A percentile compares a stretch with the other conserved stretches of the same genome.
These are phyloP conservation scores for Gossypium trilobum DNA, from an alignment of 441 rosid genomes.

Conservation along the genomic window DNA sequence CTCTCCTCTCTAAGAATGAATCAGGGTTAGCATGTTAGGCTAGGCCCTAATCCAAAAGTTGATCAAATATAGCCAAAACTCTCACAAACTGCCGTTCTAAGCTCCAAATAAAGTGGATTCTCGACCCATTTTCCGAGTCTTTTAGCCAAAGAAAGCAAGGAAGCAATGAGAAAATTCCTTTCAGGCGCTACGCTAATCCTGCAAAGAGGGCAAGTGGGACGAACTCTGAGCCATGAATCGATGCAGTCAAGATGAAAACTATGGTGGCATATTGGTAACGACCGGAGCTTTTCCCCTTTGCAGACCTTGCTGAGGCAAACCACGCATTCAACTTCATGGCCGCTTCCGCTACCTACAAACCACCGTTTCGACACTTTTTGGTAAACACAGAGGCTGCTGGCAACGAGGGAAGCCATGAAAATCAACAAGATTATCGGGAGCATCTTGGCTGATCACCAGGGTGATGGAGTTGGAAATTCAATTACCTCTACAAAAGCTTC, in stretches of 20 bases:
- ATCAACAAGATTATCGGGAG: background rate
- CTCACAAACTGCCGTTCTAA: conserved; percentile 7
- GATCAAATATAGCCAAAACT: background rate
- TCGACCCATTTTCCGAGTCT: conserved; percentile 5
- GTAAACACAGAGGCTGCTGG: background rate
- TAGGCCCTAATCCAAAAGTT: background rate
- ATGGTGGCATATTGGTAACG: conserved; percentile 21
- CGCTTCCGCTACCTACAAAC: background rate
- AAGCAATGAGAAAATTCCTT: background rate
- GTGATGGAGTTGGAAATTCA: background rate
- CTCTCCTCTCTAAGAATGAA: background rate
- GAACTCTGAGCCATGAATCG: conserved; percentile 29
- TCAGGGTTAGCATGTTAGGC: background rate
- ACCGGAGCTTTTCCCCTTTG: conserved; percentile 13
- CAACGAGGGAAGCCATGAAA: background rate
- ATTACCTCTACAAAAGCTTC: background rate
- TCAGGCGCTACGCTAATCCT: conserved; percentile 9
- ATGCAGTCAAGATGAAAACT: conserved; percentile 28
- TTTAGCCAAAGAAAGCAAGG: background rate
- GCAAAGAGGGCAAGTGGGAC: conserved; percentile 25
- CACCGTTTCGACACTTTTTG: background rate
- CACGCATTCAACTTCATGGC: conserved; percentile 9
- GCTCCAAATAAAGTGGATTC: conserved; percentile 3
- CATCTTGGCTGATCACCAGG: background rate
- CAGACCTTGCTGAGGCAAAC: conserved; percentile 24